phyloP scores from a whole-genome alignment of 2,329 filamentous ascomycete species.

The Claviceps digitariae region DNA sequence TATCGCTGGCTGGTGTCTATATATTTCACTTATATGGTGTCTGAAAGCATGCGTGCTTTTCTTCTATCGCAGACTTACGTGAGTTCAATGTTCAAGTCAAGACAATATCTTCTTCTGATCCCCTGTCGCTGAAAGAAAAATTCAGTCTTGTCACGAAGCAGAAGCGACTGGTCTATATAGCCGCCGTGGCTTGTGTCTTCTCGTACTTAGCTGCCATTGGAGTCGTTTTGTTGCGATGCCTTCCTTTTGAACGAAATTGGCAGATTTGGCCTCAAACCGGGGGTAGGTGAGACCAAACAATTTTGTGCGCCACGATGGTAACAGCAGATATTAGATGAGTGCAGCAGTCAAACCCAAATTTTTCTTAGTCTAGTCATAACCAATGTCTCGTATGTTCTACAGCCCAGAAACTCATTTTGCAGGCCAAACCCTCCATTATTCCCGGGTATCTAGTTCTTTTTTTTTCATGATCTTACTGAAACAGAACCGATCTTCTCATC shows the following conservation, averaged over 20 bases:
- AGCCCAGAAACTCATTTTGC: too few relatives aligned
- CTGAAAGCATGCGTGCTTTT: constrained; percentile 26
- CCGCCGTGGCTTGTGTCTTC: constrained; percentile 7
- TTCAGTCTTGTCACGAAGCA: constrained; percentile 11
- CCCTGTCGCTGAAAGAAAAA: background rate
- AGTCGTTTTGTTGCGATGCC: constrained; percentile 11
- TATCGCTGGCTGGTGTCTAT: constrained; percentile 22
- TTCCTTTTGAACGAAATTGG: constrained; percentile 14
- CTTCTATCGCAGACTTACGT: constrained; percentile 26
- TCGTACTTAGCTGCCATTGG: constrained; percentile 10
- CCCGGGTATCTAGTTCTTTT: too few relatives aligned
- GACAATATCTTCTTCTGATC: too few relatives aligned
- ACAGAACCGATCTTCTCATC: constrained; percentile 12
- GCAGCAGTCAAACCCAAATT: constrained; percentile 10
- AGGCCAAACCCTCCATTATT: too few relatives aligned
- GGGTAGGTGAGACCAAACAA: constrained; percentile 3
- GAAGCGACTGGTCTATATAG: constrained; percentile 9
- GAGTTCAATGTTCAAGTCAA: too few relatives aligned
- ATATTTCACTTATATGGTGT: constrained; percentile 25
- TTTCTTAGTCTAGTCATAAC: constrained; percentile 11
- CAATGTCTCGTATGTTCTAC: constrained; percentile 11
- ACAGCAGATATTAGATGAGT: constrained; percentile 7
- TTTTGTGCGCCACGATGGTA: background rate
- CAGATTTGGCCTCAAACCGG: constrained; percentile 14
- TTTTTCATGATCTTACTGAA: background rate